phyloP scores from a whole-genome alignment of 169 alveolate genomes.

The Plasmodium yoelii region DNA sequence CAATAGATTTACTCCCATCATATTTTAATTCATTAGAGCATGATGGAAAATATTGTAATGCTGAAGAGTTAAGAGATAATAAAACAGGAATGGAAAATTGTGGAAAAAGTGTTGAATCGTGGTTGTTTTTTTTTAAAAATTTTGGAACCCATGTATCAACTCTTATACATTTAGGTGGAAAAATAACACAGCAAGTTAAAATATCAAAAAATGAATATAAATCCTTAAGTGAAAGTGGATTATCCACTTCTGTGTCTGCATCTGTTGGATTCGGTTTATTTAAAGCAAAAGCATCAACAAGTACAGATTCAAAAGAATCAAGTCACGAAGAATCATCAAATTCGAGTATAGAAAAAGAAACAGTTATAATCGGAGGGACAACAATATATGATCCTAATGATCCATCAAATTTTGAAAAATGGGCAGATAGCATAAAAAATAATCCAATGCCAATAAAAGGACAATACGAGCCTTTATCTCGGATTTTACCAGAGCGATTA shows the following conservation, averaged over 20 bases:
- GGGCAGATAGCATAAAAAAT: slow-evolving; percentile 82
- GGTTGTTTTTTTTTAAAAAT: slow-evolving; percentile 87
- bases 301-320: slow-evolving; percentile 44
- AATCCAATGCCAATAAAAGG: slow-evolving; percentile 88
- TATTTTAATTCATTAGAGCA: slow-evolving; percentile 79
- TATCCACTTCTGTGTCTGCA: slow-evolving; percentile 70
- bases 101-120: slow-evolving; percentile 79
- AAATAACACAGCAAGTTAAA: slow-evolving; percentile 87
- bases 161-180: slow-evolving; percentile 88
- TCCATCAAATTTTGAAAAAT: slow-evolving; percentile 75
- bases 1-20: slow-evolving; percentile 82
- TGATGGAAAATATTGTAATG: slow-evolving; percentile 78
- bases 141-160: slow-evolving; percentile 89
- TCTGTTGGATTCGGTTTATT: slow-evolving; percentile 62
- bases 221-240: slow-evolving; percentile 80
- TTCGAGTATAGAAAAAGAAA: slow-evolving; percentile 78
- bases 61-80: slow-evolving; percentile 75
- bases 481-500: slow-evolving; percentile 73
- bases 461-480: slow-evolving; percentile 78
- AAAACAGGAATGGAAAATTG: slow-evolving; percentile 77
- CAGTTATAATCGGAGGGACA: slow-evolving; percentile 85
- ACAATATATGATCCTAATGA: slow-evolving; percentile 83
- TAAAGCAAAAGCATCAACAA: slow-evolving; percentile 49
- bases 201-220: slow-evolving; percentile 83
- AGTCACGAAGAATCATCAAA: slow-evolving; percentile 33